These are phyloP conservation scores for Leccinum barrowsii DNA, from an alignment of 768 basidiomycete genomes.

Conservation along the genomic window DNA sequence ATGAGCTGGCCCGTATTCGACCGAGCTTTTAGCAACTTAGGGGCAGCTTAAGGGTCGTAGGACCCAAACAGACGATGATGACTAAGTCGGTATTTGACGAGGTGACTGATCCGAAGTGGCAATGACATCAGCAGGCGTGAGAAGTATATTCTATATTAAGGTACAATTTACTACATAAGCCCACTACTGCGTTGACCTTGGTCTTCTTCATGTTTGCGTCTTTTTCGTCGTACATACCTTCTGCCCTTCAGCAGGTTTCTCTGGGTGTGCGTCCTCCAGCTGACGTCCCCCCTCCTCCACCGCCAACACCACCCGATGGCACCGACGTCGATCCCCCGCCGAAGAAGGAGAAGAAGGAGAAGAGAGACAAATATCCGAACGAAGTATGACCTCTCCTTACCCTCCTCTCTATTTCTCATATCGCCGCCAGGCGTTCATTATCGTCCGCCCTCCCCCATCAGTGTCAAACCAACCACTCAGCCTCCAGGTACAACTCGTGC, in stretches of 20 bases:
- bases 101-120: constrained; percentile 6
- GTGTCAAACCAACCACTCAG: constrained; percentile 85
- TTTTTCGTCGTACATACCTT: constrained; percentile 48
- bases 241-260: constrained; percentile 42
- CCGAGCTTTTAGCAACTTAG: too few relatives aligned
- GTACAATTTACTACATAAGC: constrained; percentile 13
- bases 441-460: constrained; percentile 87
- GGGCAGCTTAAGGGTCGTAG: too few relatives aligned
- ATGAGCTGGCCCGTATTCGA: too few relatives aligned
- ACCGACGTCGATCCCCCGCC: constrained; percentile 35
- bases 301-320: neutral
- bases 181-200: neutral
- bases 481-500: constrained; percentile 88
- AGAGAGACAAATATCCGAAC: constrained; percentile 40
- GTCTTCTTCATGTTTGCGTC: constrained; percentile 46
- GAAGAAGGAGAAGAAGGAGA: constrained; percentile 39
- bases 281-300: constrained; percentile 12
- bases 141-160: constrained; percentile 9
- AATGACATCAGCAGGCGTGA: constrained; percentile 9
- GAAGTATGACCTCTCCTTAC: constrained; percentile 38
- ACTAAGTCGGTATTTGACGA: neutral
- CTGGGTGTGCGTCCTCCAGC: constrained; percentile 22
- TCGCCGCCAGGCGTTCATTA: constrained; percentile 71
- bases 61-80: neutral
- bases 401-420: constrained; percentile 7